Conservation (phyloP, 2,329 filamentous ascomycete genomes). For the Neodidymelliopsis sp. region DNA sequence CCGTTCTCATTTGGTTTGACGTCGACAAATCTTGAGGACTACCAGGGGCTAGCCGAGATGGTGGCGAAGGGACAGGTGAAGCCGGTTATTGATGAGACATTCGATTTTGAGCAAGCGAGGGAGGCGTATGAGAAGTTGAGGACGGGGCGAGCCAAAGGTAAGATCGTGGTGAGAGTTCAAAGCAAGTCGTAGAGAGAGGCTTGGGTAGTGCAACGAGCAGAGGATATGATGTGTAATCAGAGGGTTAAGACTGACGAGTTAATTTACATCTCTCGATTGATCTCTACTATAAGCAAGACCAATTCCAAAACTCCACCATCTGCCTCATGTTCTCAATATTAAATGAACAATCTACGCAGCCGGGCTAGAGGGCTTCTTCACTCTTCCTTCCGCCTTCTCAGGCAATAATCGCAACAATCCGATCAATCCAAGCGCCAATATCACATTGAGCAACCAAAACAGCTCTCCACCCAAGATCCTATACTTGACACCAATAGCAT, state of each 20-base stretch:
- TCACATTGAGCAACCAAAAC: slow-evolving; percentile 67
- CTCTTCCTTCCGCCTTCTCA: slow-evolving; percentile 31
- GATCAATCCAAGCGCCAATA: slow-evolving; percentile 29
- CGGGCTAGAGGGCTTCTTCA: background rate
- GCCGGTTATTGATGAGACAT: slow-evolving; percentile 62
- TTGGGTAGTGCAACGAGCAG: too few species aligned
- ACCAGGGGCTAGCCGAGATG: slow-evolving; percentile 58
- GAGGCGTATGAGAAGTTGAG: slow-evolving; percentile 65
- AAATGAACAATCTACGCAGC: background rate
- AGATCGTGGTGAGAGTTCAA: slow-evolving; percentile 56
- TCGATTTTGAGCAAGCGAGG: slow-evolving; percentile 60
- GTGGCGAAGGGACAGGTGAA: slow-evolving; percentile 64
- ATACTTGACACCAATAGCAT: slow-evolving; percentile 69
- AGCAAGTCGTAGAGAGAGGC: background rate
- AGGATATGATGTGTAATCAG: background rate
- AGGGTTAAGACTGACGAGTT: too few species aligned
- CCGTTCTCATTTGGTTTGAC: slow-evolving; percentile 49
- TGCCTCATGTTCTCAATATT: background rate
- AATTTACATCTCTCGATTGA: too few species aligned
- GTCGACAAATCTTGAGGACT: slow-evolving; percentile 22
- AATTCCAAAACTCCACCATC: too few species aligned
- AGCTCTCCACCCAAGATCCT: slow-evolving; percentile 70
- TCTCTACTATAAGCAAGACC: too few species aligned
- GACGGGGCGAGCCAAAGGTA: slow-evolving; percentile 62
- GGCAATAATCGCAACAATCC: slow-evolving; percentile 31